Evolutionary conservation across 768 basidiomycete species (phyloP).

Genomic region (Podaxis sp.): DNA sequence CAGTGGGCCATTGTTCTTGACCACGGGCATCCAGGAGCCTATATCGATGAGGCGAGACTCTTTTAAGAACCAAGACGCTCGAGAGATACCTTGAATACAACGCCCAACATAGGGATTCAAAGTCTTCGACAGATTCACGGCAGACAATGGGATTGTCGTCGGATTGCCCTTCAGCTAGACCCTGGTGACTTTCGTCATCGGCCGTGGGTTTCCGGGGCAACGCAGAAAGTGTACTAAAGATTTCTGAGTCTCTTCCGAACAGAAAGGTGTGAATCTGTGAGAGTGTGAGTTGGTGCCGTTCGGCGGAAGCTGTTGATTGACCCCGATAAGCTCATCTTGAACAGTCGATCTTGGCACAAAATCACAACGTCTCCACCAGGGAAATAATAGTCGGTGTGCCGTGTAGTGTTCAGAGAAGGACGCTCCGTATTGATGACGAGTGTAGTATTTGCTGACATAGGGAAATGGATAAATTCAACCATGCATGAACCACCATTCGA

Average conservation of each 20-base stretch:
- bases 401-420: too few relatives aligned
- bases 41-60: neutral
- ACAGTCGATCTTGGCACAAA: too few relatives aligned
- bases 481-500: too few relatives aligned
- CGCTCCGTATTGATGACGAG: too few relatives aligned
- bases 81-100: slow-evolving; percentile 2
- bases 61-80: neutral
- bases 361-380: too few relatives aligned
- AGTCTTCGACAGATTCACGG: neutral
- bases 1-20: neutral
- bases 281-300: too few relatives aligned
- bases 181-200: neutral
- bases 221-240: neutral
- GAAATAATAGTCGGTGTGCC: too few relatives aligned
- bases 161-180: neutral
- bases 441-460: too few relatives aligned
- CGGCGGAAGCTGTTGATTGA: too few relatives aligned
- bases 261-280: neutral
- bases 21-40: neutral
- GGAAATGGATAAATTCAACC: too few relatives aligned
- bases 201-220: neutral
- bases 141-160: slow-evolving; percentile 2
- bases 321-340: too few relatives aligned
- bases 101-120: slow-evolving; percentile 4
- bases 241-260: neutral